Base-by-base conservation (phyloP, 768 basidiomycete genomes). In the Cyclocybe aegerita region DNA sequence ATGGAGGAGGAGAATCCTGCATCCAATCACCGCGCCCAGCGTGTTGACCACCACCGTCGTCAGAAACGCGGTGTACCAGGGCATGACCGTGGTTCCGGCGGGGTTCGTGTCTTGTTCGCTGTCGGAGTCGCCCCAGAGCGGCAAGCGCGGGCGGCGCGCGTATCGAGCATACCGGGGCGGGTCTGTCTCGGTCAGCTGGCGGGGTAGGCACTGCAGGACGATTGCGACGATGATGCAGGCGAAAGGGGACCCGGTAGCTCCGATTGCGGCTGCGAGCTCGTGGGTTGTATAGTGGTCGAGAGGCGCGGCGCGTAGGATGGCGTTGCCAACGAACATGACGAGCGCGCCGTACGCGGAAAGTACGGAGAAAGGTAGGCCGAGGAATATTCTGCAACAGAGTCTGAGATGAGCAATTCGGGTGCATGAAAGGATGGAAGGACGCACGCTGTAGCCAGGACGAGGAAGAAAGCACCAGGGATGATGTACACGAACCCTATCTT, bases 11-110 rank as follows among this genome's bases (percentile, higher is more conserved):
- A 57, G 35, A 33, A 57, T 46, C 8, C 47, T 36, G 32, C 17
- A 46, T 14, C 55, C 55, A 16, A 57, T 49, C 12, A 36, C 30
- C 9, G 47, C 55, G 14, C 36, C 8, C 35, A 56, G 50, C 3
- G 54, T 52, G 7, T 40, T 39, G 2, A 31, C 38, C 30, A 52
- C 23, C 9, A 45, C 9, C 14, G 42, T 34, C 5, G 54, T 40
- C 7, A n/a, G 16, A 6, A 40, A 10, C 2, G 32, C 30, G 38
- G 44, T 14, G 23, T 41, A 52, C 45, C 46, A 52, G 2, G 54
- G 34, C 17, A 34, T 30, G 23, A 23, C 23, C 23, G 23, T 41
- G 23, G 1, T 30, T 4, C 9, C 32, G 46, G 29, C 15, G 16
- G 39, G 23, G 41, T 43, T 30, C 31, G 12, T 9, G 7, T 23